These are phyloP conservation scores for Hypoxylon sp. DNA, from an alignment of 2,329 filamentous ascomycete species.

Conservation along the genomic window DNA sequence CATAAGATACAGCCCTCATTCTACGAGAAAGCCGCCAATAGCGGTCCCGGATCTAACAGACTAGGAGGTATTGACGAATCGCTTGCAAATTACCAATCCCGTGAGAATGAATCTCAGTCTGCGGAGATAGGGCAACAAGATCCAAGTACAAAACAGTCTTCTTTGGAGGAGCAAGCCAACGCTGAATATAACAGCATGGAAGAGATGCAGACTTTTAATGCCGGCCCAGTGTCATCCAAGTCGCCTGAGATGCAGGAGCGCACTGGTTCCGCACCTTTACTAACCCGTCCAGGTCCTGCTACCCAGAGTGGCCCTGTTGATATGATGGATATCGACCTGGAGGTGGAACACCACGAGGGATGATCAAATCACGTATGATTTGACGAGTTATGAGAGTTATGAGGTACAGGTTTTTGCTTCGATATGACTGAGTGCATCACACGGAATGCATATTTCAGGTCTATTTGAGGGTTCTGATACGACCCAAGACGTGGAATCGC, in stretches of 20 bases:
- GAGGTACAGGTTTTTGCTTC: constrained; percentile 19
- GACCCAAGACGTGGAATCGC: neutral
- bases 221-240: constrained; percentile 39
- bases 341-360: constrained; percentile 41
- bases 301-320: constrained; percentile 47
- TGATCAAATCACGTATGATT: constrained; percentile 5
- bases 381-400: constrained; percentile 15
- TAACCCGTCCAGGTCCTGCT: constrained; percentile 45
- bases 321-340: constrained; percentile 60
- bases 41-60: neutral
- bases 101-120: neutral
- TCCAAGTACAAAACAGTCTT: neutral
- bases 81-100: neutral
- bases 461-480: constrained; percentile 1
- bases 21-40: neutral
- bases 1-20: neutral
- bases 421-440: constrained; percentile 2
- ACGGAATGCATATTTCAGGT: constrained; percentile 2
- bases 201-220: constrained; percentile 24
- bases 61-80: neutral
- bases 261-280: constrained; percentile 48
- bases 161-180: constrained; percentile 25
- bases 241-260: constrained; percentile 65
- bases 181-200: constrained; percentile 44
- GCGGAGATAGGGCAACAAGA: neutral